These are phyloP conservation scores for Malus fusca DNA, from an alignment of 306 rosid species.

Conservation along the genomic window DNA sequence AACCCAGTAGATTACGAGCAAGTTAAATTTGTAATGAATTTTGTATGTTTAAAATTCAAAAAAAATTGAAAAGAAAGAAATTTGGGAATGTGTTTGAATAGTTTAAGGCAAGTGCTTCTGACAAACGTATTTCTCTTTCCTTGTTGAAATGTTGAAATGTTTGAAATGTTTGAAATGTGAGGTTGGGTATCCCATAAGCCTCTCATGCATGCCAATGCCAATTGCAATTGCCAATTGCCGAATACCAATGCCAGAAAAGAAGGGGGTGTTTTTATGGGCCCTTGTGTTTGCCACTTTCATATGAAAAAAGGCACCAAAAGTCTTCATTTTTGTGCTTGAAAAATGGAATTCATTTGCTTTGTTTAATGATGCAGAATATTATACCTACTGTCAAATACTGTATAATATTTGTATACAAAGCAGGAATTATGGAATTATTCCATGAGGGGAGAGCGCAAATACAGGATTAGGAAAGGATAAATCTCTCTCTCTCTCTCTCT, in stretches of 20 bases:
- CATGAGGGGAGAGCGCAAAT: neutral
- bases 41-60: too few relatives aligned
- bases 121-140: too few relatives aligned
- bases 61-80: too few relatives aligned
- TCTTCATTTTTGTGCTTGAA: conserved; percentile 23
- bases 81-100: too few relatives aligned
- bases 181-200: conserved; percentile 20
- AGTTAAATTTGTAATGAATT: too few relatives aligned
- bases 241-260: conserved; percentile 12
- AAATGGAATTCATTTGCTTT: conserved; percentile 11
- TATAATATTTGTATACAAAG: too few relatives aligned
- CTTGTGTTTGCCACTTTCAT: conserved; percentile 46
- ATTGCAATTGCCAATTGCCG: neutral
- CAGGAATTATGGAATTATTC: neutral
- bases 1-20: too few relatives aligned
- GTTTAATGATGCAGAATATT: conserved; percentile 7
- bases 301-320: neutral
- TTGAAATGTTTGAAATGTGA: conserved; percentile 6
- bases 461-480: neutral
- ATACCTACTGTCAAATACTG: too few relatives aligned
- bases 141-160: neutral
- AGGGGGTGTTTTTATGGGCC: conserved; percentile 31
- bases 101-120: too few relatives aligned
- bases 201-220: neutral
- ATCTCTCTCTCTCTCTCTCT: neutral